Conservation (phyloP, 1,139 yeast species). For the Lodderomyces jiufengensis region DNA sequence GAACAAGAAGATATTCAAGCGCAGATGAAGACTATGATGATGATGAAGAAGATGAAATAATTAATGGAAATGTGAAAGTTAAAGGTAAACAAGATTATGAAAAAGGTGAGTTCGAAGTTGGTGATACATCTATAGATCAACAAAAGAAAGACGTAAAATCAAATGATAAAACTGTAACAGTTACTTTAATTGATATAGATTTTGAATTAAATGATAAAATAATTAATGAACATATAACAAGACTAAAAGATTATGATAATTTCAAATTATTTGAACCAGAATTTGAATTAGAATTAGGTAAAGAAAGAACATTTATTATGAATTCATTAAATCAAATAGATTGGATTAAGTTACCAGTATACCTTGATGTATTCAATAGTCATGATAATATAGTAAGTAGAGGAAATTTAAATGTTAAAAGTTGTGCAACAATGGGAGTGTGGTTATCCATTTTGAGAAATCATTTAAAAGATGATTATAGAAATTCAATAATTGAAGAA, state of each 20-base stretch:
- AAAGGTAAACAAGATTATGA: conserved; percentile 10
- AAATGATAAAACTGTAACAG: background rate
- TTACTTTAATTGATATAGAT: conserved; percentile 19
- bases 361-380: conserved; percentile 63
- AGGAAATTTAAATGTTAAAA: conserved; percentile 49
- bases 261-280: conserved; percentile 27
- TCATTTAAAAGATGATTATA: conserved; percentile 20
- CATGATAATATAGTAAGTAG: conserved; percentile 74
- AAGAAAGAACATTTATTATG: conserved; percentile 40
- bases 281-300: conserved; percentile 37
- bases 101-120: conserved; percentile 13
- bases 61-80: background rate
- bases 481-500: too few species aligned
- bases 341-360: conserved; percentile 69
- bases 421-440: conserved; percentile 49
- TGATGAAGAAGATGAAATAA: conserved; percentile 3
- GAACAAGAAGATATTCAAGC: conserved; percentile 11
- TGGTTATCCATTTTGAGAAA: conserved; percentile 47
- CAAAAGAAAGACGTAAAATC: background rate
- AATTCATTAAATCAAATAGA: conserved; percentile 48
- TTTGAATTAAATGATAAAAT: conserved; percentile 25
- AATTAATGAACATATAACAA: conserved; percentile 16
- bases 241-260: conserved; percentile 21
- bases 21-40: conserved; percentile 5
- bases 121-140: conserved; percentile 1